These are phyloP conservation scores for Xanthoparmelia taractica DNA, from an alignment of 495 filamentous ascomycete species.

Conservation along the genomic window DNA sequence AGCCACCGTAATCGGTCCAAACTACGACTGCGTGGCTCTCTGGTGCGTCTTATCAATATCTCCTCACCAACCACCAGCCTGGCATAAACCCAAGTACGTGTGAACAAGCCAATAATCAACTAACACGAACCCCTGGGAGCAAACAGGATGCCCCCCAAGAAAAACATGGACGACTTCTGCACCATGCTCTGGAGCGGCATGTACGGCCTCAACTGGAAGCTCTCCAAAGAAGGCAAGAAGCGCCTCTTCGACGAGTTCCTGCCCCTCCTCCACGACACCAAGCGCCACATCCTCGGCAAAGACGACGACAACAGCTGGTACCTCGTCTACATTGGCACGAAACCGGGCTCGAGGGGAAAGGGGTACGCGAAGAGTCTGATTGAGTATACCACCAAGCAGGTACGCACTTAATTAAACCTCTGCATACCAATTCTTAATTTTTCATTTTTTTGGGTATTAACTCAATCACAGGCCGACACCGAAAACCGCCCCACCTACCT, in stretches of 20 bases:
- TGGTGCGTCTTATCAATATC: slow-evolving; percentile 51
- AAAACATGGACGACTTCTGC: slow-evolving; percentile 61
- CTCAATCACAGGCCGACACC: slow-evolving; percentile 55
- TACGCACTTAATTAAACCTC: too few species aligned
- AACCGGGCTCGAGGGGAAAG: slow-evolving; percentile 53
- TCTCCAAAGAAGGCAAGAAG: slow-evolving; percentile 54
- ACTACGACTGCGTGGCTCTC: slow-evolving; percentile 68
- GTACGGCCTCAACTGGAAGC: slow-evolving; percentile 60
- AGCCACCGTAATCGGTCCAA: slow-evolving; percentile 61
- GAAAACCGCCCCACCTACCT: slow-evolving; percentile 61
- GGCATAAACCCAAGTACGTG: too few species aligned
- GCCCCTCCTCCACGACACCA: slow-evolving; percentile 66
- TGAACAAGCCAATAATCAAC: neutral
- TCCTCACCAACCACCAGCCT: too few species aligned
- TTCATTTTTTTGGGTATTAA: too few species aligned
- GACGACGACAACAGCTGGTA: slow-evolving; percentile 59
- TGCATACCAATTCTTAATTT: too few species aligned
- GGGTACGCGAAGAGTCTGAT: slow-evolving; percentile 64
- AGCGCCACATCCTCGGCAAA: slow-evolving; percentile 54
- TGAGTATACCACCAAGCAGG: slow-evolving; percentile 54
- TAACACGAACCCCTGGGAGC: neutral
- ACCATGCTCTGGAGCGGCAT: slow-evolving; percentile 64
- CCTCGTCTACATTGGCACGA: slow-evolving; percentile 72
- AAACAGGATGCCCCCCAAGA: slow-evolving; percentile 66
- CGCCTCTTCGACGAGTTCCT: slow-evolving; percentile 73